phyloP scores from a whole-genome alignment of 2,329 filamentous ascomycete species.

The Metarhizium rileyi region DNA sequence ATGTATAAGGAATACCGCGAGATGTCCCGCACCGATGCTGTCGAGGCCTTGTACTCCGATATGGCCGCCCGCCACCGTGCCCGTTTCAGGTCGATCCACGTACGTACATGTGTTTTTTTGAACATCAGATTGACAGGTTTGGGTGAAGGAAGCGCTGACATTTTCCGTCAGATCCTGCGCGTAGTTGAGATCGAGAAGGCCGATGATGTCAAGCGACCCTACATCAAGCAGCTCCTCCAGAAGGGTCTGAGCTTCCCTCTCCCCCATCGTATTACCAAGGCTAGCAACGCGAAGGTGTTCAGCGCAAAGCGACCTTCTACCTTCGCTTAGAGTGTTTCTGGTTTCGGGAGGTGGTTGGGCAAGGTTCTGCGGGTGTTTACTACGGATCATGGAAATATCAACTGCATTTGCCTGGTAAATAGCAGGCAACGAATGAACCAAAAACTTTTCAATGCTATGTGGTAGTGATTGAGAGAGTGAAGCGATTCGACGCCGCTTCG shows the following conservation, averaged over 20 bases:
- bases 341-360: slow-evolving; percentile 39
- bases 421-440: slow-evolving; percentile 36
- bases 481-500: slow-evolving; percentile 2
- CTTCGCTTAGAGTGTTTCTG: slow-evolving; percentile 75
- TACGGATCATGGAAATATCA: slow-evolving; percentile 51
- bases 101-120: slow-evolving; percentile 46
- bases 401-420: slow-evolving; percentile 45
- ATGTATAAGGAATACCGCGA: slow-evolving; percentile 99
- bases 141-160: slow-evolving; percentile 4
- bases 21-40: slow-evolving; percentile 90
- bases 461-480: slow-evolving; percentile 2
- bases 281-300: slow-evolving; percentile 82
- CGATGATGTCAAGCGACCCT: slow-evolving; percentile 92
- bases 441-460: slow-evolving; percentile 16
- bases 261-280: slow-evolving; percentile 86
- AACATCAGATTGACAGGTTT: no score
- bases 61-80: slow-evolving; percentile 97
- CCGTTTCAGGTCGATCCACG: slow-evolving; percentile 97
- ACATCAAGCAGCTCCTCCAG: slow-evolving; percentile 96
- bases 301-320: slow-evolving; percentile 87
- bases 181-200: slow-evolving; percentile 94
- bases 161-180: slow-evolving; percentile 70
- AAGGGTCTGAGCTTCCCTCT: slow-evolving; percentile 98
- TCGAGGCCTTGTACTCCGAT: slow-evolving; percentile 97
- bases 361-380: slow-evolving; percentile 51